Percentiles rank a stretch among this genome's conserved stretches.
Evolutionary conservation across 73 alveolate genomes (phyloP).

Genomic region (Paraurostyla sp.): DNA sequence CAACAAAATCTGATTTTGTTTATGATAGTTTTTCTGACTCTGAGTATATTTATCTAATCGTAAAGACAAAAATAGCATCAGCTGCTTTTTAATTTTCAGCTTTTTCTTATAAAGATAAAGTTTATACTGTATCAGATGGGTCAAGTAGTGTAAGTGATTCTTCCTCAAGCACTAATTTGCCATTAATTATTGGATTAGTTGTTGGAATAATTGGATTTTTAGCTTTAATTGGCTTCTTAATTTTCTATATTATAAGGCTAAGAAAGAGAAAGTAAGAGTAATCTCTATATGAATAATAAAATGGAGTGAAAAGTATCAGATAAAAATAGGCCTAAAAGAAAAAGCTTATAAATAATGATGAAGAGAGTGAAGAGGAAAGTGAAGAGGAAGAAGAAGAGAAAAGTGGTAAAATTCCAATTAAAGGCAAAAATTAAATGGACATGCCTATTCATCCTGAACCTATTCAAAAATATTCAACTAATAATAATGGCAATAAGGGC

Average conservation of each 20-base stretch:
- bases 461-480: neutral
- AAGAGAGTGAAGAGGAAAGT: neutral
- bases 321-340: neutral
- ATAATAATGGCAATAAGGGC: neutral
- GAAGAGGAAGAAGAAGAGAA: neutral
- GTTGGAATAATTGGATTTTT: neutral
- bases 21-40: neutral
- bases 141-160: neutral
- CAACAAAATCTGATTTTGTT: neutral
- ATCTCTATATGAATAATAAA: neutral
- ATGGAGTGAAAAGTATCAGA: neutral
- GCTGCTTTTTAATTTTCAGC: neutral
- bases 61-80: neutral
- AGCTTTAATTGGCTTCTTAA: slow-evolving; percentile 12
- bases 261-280: neutral
- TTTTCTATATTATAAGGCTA: neutral
- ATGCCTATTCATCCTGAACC: slow-evolving; percentile 7
- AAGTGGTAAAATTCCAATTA: neutral
- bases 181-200: slow-evolving; percentile 17
- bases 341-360: neutral
- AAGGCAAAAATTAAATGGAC: neutral
- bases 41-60: neutral
- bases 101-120: slow-evolving; percentile 5
- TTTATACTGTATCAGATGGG: neutral
- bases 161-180: neutral